Evolutionary conservation across 164 flowering plant species (phyloP).

Genomic region (Aristolochia fimbriata): DNA sequence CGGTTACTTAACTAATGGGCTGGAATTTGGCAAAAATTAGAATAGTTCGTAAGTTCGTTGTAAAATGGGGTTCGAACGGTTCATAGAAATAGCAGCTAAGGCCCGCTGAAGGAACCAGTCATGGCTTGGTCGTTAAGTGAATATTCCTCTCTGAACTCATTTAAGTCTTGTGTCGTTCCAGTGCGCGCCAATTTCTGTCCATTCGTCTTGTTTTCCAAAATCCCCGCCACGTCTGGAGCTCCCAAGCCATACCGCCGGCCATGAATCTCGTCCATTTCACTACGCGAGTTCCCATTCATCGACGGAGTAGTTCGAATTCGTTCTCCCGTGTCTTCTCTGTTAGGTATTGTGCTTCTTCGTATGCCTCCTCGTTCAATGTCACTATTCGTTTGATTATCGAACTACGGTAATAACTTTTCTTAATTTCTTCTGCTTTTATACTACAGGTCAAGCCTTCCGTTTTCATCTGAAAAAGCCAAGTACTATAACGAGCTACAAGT

Average conservation of each 20-base stretch:
- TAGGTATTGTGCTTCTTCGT: neutral
- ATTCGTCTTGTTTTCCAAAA: neutral
- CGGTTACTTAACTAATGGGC: too few relatives aligned
- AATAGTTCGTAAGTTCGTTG: too few relatives aligned
- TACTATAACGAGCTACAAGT: constrained; percentile 69
- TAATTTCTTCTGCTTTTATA: neutral
- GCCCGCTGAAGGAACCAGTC: too few relatives aligned
- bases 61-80: too few relatives aligned
- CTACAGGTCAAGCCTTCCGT: constrained; percentile 49
- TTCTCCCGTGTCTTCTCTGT: neutral
- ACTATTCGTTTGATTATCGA: neutral
- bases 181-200: too few relatives aligned
- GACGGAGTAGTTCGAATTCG: neutral
- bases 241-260: neutral
- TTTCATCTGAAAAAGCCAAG: constrained; percentile 44
- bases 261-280: neutral
- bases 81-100: too few relatives aligned
- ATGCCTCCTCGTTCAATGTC: neutral
- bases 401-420: neutral
- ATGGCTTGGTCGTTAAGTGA: too few relatives aligned
- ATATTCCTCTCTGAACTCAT: too few relatives aligned
- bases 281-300: neutral
- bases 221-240: neutral
- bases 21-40: too few relatives aligned
- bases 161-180: too few relatives aligned